These are phyloP conservation scores for Peronospora farinosa DNA, from an alignment of 352 stramenopile species.

Conservation along the genomic window DNA sequence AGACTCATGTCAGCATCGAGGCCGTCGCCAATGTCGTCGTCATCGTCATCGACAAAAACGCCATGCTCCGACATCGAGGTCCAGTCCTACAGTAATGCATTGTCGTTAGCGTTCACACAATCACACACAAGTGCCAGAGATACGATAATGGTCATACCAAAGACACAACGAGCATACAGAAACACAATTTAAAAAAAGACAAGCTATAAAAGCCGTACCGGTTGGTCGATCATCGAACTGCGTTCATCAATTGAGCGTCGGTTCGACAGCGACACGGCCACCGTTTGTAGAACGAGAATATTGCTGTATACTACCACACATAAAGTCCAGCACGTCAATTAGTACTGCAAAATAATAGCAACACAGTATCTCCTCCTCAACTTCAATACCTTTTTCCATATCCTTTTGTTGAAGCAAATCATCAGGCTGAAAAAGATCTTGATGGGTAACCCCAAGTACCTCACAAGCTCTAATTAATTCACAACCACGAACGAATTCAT, in stretches of 20 bases:
- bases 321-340: conserved; percentile 4
- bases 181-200: conserved; percentile 8
- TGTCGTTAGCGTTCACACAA: conserved; percentile 1
- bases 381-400: conserved; percentile 56
- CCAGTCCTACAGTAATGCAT: conserved; percentile 30
- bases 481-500: no score
- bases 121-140: conserved; percentile 4
- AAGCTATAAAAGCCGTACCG: conserved; percentile 13
- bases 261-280: conserved; percentile 66
- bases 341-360: neutral
- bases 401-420: conserved; percentile 55
- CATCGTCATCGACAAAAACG: conserved; percentile 38
- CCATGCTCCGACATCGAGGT: conserved; percentile 41
- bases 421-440: conserved; percentile 66
- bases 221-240: conserved; percentile 43
- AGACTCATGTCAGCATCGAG: conserved; percentile 28
- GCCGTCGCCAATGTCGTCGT: conserved; percentile 37
- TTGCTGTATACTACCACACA: conserved; percentile 63
- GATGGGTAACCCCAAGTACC: conserved; percentile 45
- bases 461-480: conserved; percentile 46
- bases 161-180: neutral
- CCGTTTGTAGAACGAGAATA: conserved; percentile 65
- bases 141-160: conserved; percentile 3
- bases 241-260: conserved; percentile 76
- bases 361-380: neutral